A percentile compares a stretch with the other conserved stretches of the same genome.
These are phyloP conservation scores for Lichtheimia ramosa DNA, from an alignment of 371 early-diverging fungal species.

Conservation along the genomic window DNA sequence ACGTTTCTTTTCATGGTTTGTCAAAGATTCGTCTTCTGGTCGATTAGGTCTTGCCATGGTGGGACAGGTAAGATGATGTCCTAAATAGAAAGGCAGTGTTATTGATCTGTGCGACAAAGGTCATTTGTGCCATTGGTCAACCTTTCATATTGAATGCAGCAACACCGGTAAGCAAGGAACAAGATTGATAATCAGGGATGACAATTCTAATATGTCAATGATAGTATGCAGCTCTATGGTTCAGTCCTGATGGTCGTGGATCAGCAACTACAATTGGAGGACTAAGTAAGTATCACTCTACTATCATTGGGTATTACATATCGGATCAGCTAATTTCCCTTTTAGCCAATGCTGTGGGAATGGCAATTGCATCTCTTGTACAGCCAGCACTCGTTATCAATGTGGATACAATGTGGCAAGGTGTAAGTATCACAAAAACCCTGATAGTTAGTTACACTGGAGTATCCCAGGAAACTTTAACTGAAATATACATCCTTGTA, in stretches of 20 bases:
- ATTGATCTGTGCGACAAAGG: slow-evolving; percentile 5
- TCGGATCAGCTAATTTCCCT: not conserved
- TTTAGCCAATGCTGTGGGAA: slow-evolving; percentile 47
- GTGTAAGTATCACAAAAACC: slow-evolving; percentile 21
- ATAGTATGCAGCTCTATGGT: slow-evolving; percentile 50
- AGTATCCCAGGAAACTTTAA: too few species aligned
- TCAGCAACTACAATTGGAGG: slow-evolving; percentile 42
- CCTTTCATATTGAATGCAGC: slow-evolving; percentile 46
- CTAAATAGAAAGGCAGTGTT: too few species aligned
- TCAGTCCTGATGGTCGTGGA: slow-evolving; percentile 37
- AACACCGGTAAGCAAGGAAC: slow-evolving; percentile 37
- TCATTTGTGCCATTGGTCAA: slow-evolving; percentile 44
- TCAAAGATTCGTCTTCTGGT: slow-evolving; percentile 19
- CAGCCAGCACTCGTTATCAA: slow-evolving; percentile 36
- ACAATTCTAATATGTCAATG: not conserved
- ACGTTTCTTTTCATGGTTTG: slow-evolving; percentile 37
- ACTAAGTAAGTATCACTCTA: slow-evolving; percentile 23
- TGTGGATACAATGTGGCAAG: slow-evolving; percentile 15
- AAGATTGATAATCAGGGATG: not conserved
- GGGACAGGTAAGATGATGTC: slow-evolving; percentile 34
- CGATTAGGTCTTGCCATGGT: slow-evolving; percentile 35
- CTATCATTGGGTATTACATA: not conserved
- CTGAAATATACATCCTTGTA: slow-evolving; percentile 2
- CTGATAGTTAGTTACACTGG: too few species aligned
- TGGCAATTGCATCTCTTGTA: slow-evolving; percentile 44